phyloP scores from a whole-genome alignment of 2,329 filamentous ascomycete genomes.

The Chaetomium sp. region DNA sequence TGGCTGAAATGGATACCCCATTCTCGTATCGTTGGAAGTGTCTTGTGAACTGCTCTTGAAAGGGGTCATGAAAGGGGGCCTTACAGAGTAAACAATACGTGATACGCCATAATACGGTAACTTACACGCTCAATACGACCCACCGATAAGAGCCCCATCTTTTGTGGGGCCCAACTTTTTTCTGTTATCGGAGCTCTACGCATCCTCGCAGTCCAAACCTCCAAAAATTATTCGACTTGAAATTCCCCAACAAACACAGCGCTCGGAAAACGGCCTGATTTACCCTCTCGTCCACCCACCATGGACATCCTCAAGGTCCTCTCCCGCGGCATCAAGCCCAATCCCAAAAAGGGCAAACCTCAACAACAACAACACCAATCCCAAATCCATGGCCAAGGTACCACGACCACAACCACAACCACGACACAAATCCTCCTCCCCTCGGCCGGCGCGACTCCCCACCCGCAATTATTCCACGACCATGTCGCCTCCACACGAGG shows the following conservation, averaged over 20 bases:
- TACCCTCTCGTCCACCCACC: conserved; percentile 1
- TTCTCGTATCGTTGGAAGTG: neutral
- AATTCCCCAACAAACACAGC: neutral
- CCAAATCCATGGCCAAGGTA: no score
- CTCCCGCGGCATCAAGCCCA: conserved; percentile 60
- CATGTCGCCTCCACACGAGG: conserved; percentile 33
- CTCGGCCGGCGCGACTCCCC: conserved; percentile 56
- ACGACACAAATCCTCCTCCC: conserved; percentile 43
- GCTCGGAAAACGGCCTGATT: neutral
- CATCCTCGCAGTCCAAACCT: neutral
- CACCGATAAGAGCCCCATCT: conserved; percentile 11
- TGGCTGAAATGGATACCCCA: conserved; percentile 1
- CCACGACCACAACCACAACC: conserved; percentile 24
- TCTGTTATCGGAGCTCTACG: conserved; percentile 8
- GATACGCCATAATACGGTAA: no score
- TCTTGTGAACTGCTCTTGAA: no score
- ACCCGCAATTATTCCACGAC: conserved; percentile 66
- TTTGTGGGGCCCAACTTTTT: conserved; percentile 17
- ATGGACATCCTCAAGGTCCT: conserved; percentile 72
- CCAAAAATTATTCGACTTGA: conserved; percentile 6
- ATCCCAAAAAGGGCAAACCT: conserved; percentile 33
- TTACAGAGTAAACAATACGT: neutral
- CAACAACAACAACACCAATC: conserved; percentile 3
- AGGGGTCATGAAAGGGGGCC: neutral
- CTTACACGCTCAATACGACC: no score